A percentile compares a stretch with the other conserved stretches of the same genome.
phyloP scores from a whole-genome alignment of 805 yeast species.

The Candida pini region DNA sequence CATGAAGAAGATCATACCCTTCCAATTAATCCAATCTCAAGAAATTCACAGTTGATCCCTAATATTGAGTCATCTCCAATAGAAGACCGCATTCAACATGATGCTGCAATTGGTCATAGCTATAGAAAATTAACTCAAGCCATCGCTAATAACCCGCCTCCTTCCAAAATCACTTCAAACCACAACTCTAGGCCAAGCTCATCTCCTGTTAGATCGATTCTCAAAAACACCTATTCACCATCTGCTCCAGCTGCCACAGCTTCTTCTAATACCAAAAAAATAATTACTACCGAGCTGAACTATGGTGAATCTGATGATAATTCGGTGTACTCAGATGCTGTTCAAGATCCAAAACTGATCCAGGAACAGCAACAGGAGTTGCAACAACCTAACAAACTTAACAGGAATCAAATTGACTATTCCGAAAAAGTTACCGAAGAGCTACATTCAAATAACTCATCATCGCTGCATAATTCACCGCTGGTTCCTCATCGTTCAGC shows the following conservation, averaged over 20 bases:
- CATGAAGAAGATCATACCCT: neutral
- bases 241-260: neutral
- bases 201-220: conserved; percentile 19
- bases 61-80: neutral
- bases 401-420: conserved; percentile 2
- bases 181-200: neutral
- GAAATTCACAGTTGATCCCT: neutral
- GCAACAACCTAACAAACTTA: neutral
- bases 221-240: conserved; percentile 8
- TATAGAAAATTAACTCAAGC: conserved; percentile 15
- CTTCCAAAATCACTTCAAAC: too few species aligned
- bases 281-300: conserved; percentile 1
- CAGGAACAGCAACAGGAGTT: too few species aligned
- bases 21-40: neutral
- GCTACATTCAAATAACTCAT: conserved; percentile 11
- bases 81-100: too few species aligned
- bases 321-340: conserved; percentile 23
- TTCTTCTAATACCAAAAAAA: neutral
- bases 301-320: conserved; percentile 14
- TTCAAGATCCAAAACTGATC: conserved; percentile 8
- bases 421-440: conserved; percentile 24
- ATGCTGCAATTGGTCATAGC: conserved; percentile 7
- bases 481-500: conserved; percentile 11
- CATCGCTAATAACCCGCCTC: conserved; percentile 2
- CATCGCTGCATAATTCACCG: conserved; percentile 12